Percentiles rank a stretch among this genome's conserved stretches.
These are phyloP conservation scores for Solanum hybrid DNA, from an alignment of 305 asterid species.

Conservation along the genomic window DNA sequence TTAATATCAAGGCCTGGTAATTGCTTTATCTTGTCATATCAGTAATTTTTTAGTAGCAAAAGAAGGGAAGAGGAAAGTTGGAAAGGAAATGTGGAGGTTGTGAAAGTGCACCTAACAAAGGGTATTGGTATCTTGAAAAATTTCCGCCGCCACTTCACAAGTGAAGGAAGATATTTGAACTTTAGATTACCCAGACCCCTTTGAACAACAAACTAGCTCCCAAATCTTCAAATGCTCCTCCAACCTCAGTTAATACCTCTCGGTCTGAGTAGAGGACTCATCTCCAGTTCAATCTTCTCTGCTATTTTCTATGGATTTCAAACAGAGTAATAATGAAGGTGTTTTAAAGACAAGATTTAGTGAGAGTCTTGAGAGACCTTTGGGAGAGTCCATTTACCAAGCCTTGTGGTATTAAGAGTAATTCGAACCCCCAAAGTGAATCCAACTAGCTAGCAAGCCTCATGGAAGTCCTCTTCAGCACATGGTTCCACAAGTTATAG, in stretches of 20 bases:
- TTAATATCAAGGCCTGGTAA: neutral
- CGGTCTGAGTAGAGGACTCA: neutral
- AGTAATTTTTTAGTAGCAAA: neutral
- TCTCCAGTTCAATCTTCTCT: neutral
- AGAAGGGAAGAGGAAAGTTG: neutral
- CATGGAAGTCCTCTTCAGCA: neutral
- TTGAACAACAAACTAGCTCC: neutral
- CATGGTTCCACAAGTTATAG: neutral
- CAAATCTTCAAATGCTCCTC: neutral
- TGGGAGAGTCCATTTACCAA: neutral
- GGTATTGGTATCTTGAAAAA: neutral
- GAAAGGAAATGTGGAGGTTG: neutral
- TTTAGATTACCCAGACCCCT: neutral
- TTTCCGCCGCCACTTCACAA: neutral
- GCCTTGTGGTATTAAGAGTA: neutral
- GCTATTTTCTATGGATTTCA: neutral
- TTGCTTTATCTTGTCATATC: neutral
- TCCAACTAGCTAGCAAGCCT: neutral
- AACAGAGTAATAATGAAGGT: neutral
- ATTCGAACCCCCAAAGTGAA: neutral
- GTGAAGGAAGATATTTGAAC: neutral
- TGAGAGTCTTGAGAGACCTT: neutral
- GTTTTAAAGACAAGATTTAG: neutral
- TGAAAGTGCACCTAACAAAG: conserved; percentile 1
- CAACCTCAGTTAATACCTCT: neutral